Conservation (phyloP, 2,329 filamentous ascomycete species). For the Trichoderma citrinoviride region DNA sequence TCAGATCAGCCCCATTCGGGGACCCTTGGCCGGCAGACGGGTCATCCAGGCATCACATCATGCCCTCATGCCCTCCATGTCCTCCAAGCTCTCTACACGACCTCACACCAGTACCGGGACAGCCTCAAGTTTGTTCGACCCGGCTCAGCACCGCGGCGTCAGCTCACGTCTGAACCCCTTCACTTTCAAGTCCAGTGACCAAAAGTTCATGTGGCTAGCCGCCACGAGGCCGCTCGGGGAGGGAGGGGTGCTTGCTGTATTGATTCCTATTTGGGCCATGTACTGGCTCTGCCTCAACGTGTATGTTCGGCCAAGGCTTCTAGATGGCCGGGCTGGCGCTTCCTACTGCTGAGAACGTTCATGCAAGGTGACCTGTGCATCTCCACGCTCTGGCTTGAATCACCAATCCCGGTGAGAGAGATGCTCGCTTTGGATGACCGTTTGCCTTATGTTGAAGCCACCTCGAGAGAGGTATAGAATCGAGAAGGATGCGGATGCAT, state of each 20-base stretch:
- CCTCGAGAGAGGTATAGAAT: not conserved
- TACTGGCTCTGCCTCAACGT: not conserved
- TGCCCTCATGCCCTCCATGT: too few relatives aligned
- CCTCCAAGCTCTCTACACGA: not conserved
- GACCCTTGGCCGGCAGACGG: constrained; percentile 8
- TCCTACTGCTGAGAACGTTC: not conserved
- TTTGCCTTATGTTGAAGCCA: not conserved
- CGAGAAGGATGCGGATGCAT: not conserved
- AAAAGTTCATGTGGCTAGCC: constrained; percentile 29
- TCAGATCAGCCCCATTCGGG: constrained; percentile 19
- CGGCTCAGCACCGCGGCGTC: not conserved
- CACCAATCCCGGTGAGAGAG: not conserved
- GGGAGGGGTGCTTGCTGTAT: constrained; percentile 15
- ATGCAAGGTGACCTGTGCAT: not conserved
- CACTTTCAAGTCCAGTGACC: constrained; percentile 29
- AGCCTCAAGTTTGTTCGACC: not conserved
- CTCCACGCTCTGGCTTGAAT: not conserved
- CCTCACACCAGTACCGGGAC: not conserved
- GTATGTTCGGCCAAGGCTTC: not conserved
- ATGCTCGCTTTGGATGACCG: not conserved
- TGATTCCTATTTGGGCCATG: constrained; percentile 9
- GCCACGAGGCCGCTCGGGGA: constrained; percentile 20
- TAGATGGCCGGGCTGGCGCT: not conserved
- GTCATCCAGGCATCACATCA: not conserved
- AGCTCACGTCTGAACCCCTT: not conserved